Percentiles rank a stretch among this genome's conserved stretches.
Conservation (phyloP, 306 rosid species). For the Quillaja saponaria region DNA sequence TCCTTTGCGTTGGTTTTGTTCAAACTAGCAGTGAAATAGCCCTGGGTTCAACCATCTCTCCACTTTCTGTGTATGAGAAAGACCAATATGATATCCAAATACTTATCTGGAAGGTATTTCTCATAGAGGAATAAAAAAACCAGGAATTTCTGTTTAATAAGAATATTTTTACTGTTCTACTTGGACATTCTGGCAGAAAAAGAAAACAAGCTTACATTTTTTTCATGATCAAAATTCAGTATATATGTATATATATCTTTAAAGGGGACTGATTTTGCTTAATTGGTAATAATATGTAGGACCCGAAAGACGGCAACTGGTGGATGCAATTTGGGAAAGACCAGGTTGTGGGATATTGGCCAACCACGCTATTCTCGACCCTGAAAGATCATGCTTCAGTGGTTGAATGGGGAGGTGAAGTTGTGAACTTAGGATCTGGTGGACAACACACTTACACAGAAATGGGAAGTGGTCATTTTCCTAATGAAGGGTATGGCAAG, state of each 20-base stretch:
- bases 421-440: conserved; percentile 45
- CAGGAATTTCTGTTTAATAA: not conserved
- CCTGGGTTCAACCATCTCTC: conserved; percentile 54
- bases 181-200: conserved; percentile 36
- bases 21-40: conserved; percentile 57
- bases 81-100: conserved; percentile 59
- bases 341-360: conserved; percentile 63
- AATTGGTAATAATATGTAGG: conserved; percentile 34
- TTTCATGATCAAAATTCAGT: not conserved
- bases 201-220: conserved; percentile 20
- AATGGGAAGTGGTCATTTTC: conserved; percentile 69
- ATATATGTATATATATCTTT: too few relatives aligned
- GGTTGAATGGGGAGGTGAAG: conserved; percentile 68
- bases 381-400: conserved; percentile 54
- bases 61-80: conserved; percentile 49
- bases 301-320: conserved; percentile 67
- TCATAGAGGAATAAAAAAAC: not conserved
- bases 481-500: conserved; percentile 59
- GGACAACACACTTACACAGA: conserved; percentile 64
- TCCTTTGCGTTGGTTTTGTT: conserved; percentile 59
- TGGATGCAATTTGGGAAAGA: conserved; percentile 62
- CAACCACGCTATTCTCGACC: conserved; percentile 51
- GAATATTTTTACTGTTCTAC: not conserved
- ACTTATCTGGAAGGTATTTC: conserved; percentile 57
- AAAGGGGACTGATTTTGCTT: not conserved